Percentiles rank a stretch among this genome's conserved stretches.
phyloP scores from a whole-genome alignment of 108 stramenopile genomes.

The Nitzschia putrida region DNA sequence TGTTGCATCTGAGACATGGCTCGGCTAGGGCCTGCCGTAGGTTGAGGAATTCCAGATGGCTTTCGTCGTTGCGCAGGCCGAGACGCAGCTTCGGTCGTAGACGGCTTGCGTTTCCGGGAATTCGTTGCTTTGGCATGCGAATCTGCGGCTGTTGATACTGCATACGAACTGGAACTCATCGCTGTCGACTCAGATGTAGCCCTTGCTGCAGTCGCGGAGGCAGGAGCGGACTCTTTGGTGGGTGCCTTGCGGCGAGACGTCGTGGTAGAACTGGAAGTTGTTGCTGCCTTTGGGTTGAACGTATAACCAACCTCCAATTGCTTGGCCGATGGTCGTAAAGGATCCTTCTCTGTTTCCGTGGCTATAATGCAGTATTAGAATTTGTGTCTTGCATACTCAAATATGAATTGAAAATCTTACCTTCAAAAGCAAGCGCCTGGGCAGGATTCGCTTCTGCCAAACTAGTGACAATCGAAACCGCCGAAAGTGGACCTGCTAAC shows the following conservation, averaged over 20 bases:
- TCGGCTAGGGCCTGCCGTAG: constrained; percentile 9
- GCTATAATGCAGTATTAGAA: not conserved
- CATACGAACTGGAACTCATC: too few relatives aligned
- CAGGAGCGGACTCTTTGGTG: not conserved
- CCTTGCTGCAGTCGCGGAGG: not conserved
- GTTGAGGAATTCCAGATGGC: constrained; percentile 1
- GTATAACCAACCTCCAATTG: constrained; percentile 30
- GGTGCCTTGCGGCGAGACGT: constrained; percentile 12
- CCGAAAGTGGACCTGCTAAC: constrained; percentile 39
- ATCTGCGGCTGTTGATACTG: too few relatives aligned
- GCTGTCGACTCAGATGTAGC: not conserved
- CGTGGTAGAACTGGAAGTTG: not conserved
- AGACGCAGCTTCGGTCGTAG: constrained; percentile 7
- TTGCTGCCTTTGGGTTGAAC: constrained; percentile 16
- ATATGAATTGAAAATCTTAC: constrained; percentile 13
- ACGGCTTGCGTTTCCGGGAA: constrained; percentile 17
- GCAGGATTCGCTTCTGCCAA: constrained; percentile 49
- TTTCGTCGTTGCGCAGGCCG: constrained; percentile 25
- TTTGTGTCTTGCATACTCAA: not conserved
- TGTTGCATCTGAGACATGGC: constrained; percentile 20
- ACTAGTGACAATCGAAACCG: constrained; percentile 45
- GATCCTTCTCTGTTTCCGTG: constrained; percentile 12
- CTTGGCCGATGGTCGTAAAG: constrained; percentile 22
- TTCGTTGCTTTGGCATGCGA: too few relatives aligned
- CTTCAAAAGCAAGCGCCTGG: constrained; percentile 6